A percentile compares a stretch with the other conserved stretches of the same genome.
phyloP scores from a whole-genome alignment of 805 yeast species.

The Saccharomycopsis oosterbeekiorum region DNA sequence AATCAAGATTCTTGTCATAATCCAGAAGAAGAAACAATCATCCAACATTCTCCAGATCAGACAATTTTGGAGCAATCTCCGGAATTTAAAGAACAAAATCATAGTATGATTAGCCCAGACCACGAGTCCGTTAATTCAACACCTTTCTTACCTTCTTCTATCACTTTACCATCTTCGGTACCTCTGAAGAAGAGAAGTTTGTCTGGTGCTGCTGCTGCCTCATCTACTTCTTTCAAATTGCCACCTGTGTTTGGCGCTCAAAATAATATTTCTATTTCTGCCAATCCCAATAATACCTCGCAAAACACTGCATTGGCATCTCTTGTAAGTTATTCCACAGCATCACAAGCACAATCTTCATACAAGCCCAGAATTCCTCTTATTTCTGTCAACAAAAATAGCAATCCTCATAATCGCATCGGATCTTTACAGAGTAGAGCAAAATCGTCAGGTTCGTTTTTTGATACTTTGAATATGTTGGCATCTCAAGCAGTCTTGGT shows the following conservation, averaged over 20 bases:
- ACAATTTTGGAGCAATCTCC: background rate
- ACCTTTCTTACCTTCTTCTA: background rate
- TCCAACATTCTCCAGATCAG: background rate
- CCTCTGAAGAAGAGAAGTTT: background rate
- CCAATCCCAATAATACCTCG: background rate
- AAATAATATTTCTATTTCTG: background rate
- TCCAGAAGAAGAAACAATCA: background rate
- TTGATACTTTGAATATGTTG: slow-evolving; percentile 17
- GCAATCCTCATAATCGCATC: background rate
- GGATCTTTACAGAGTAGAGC: background rate
- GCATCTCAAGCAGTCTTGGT: slow-evolving; percentile 17
- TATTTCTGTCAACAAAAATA: background rate
- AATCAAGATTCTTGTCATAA: background rate
- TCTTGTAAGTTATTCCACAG: background rate
- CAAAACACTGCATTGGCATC: background rate
- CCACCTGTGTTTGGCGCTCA: background rate
- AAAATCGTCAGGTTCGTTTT: background rate
- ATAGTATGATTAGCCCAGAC: background rate
- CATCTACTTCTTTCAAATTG: background rate
- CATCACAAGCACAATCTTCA: background rate
- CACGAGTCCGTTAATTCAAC: background rate
- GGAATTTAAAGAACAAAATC: background rate
- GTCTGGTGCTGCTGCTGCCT: background rate
- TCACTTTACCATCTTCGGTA: background rate
- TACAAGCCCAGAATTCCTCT: background rate